These are phyloP conservation scores for Globisporangium paroecandrum DNA, from an alignment of 352 stramenopile species.

Conservation along the genomic window DNA sequence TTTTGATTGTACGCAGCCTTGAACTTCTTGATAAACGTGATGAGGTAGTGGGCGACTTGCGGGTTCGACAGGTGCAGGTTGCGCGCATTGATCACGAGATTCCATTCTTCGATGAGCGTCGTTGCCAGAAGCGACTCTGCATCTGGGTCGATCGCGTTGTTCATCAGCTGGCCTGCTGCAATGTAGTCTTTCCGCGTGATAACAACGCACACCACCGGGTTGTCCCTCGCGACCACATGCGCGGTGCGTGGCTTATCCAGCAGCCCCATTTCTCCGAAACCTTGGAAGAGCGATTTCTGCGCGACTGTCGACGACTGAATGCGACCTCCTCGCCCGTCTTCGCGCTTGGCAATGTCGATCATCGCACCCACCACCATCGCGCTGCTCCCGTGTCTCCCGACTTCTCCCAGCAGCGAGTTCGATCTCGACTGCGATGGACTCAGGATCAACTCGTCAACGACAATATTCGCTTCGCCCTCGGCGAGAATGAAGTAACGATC, in stretches of 20 bases:
- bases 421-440: background rate
- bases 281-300: slow-evolving; percentile 58
- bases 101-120: slow-evolving; percentile 70
- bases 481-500: slow-evolving; percentile 69
- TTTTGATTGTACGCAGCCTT: slow-evolving; percentile 75
- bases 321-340: slow-evolving; percentile 11
- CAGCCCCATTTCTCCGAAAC: slow-evolving; percentile 81
- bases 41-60: slow-evolving; percentile 56
- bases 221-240: slow-evolving; percentile 38
- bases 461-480: slow-evolving; percentile 54
- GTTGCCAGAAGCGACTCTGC: slow-evolving; percentile 55
- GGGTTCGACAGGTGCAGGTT: slow-evolving; percentile 68
- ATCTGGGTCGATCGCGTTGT: slow-evolving; percentile 36
- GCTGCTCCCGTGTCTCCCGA: background rate
- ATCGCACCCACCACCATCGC: background rate
- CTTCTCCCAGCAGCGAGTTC: slow-evolving; percentile 2
- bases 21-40: slow-evolving; percentile 77
- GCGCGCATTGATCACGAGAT: slow-evolving; percentile 52
- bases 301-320: slow-evolving; percentile 34
- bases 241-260: slow-evolving; percentile 53
- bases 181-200: slow-evolving; percentile 52
- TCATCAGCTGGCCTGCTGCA: slow-evolving; percentile 33
- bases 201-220: slow-evolving; percentile 34
- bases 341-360: background rate
- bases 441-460: slow-evolving; percentile 37